Conservation (phyloP, 345 rosid genomes). For the Salix arbutifolia region DNA sequence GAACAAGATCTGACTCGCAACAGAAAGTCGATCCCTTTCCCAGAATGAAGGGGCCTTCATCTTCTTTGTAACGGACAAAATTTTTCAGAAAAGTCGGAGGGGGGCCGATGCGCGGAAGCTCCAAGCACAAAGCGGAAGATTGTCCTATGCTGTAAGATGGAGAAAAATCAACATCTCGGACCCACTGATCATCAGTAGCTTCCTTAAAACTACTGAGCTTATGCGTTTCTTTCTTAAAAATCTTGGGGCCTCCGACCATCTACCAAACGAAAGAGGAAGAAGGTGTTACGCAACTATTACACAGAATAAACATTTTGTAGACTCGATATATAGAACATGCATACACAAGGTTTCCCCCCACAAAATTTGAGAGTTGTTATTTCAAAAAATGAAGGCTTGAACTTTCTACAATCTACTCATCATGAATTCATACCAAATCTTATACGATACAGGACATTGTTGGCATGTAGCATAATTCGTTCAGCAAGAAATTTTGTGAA, state of each 20-base stretch:
- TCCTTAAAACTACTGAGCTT: slow-evolving; percentile 21
- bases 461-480: neutral
- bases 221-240: slow-evolving; percentile 17
- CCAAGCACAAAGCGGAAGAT: slow-evolving; percentile 47
- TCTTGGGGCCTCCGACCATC: slow-evolving; percentile 34
- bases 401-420: neutral
- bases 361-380: neutral
- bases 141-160: slow-evolving; percentile 44
- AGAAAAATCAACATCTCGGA: slow-evolving; percentile 45
- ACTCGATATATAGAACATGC: too few relatives aligned
- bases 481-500: neutral
- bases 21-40: slow-evolving; percentile 32
- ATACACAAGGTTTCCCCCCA: neutral
- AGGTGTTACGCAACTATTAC: neutral
- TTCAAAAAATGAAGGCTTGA: neutral
- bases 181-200: slow-evolving; percentile 42
- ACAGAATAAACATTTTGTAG: neutral
- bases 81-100: slow-evolving; percentile 35
- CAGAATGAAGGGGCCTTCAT: neutral
- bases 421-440: neutral
- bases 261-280: slow-evolving; percentile 1
- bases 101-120: slow-evolving; percentile 24
- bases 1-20: slow-evolving; percentile 26
- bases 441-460: neutral
- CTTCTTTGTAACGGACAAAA: slow-evolving; percentile 32